Conservation (phyloP, 2,329 filamentous ascomycete genomes). For the Colletotrichum cuscutae region DNA sequence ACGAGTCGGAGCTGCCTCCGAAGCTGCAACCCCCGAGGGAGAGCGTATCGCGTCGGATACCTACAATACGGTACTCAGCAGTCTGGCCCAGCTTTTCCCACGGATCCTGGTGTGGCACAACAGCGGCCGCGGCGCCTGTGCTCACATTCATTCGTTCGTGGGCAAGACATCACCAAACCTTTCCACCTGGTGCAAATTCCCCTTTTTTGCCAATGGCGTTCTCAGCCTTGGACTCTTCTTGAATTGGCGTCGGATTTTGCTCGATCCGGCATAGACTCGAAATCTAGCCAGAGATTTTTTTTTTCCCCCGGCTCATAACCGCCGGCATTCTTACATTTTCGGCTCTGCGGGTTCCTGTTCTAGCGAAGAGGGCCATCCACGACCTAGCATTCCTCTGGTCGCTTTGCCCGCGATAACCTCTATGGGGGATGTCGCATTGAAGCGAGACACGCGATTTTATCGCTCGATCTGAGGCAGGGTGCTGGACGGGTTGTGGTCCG, state of each 20-base stretch:
- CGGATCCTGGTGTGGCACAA: constrained; percentile 18
- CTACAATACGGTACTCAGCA: background rate
- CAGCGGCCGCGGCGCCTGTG: background rate
- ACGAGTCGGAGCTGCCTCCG: constrained; percentile 32
- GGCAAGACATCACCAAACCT: constrained; percentile 5
- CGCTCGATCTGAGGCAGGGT: background rate
- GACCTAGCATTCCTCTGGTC: background rate
- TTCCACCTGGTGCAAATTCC: background rate
- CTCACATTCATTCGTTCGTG: constrained; percentile 13
- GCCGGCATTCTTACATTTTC: background rate
- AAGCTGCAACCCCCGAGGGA: constrained; percentile 4
- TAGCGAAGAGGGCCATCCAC: background rate
- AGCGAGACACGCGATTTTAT: constrained; percentile 4
- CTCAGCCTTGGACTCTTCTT: constrained; percentile 4
- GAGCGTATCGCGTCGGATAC: background rate
- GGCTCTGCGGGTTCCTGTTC: background rate
- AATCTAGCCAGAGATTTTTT: constrained; percentile 2
- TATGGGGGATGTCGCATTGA: background rate
- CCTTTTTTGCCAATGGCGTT: background rate
- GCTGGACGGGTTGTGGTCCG: background rate
- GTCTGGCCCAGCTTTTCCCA: background rate
- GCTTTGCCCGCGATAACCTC: constrained; percentile 7
- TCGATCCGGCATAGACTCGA: constrained; percentile 1
- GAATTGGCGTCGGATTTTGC: background rate
- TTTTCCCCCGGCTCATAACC: background rate